Evolutionary conservation across 2,329 filamentous ascomycete genomes (phyloP).

Genomic region (Botrytis sinoallii): DNA sequence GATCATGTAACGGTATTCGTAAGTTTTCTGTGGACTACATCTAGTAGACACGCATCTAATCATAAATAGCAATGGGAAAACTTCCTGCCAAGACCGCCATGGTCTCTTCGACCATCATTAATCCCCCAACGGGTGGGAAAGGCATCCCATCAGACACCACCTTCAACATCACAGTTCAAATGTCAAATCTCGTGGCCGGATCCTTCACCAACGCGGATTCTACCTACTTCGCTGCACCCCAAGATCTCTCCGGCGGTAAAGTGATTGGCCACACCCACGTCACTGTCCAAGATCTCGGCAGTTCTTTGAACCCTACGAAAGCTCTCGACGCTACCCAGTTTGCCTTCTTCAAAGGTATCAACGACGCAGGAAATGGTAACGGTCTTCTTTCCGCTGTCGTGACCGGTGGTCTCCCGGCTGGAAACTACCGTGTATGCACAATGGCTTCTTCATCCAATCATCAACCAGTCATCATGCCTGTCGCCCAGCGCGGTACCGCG

Average conservation of each 20-base stretch:
- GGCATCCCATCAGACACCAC: conserved; percentile 31
- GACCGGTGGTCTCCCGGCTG: conserved; percentile 42
- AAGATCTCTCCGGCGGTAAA: conserved; percentile 37
- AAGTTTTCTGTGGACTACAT: conserved; percentile 22
- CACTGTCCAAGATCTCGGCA: conserved; percentile 41
- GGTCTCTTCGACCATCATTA: conserved; percentile 36
- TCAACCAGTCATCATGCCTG: conserved; percentile 44
- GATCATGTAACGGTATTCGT: conserved; percentile 56
- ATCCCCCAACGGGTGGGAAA: conserved; percentile 30
- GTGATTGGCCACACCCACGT: conserved; percentile 42
- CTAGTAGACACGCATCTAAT: conserved; percentile 13
- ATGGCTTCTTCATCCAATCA: conserved; percentile 44
- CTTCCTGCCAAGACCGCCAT: conserved; percentile 37
- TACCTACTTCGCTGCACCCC: conserved; percentile 42
- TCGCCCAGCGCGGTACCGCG: conserved; percentile 45
- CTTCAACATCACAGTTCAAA: conserved; percentile 39
- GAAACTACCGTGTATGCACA: conserved; percentile 46
- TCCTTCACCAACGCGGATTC: conserved; percentile 41
- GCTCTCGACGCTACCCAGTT: conserved; percentile 38
- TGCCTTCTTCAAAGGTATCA: conserved; percentile 45
- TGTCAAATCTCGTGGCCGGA: conserved; percentile 39
- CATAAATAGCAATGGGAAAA: conserved; percentile 37
- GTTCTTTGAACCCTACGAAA: conserved; percentile 33
- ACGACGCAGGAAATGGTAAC: conserved; percentile 41
- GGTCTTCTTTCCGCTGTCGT: conserved; percentile 41